A percentile compares a stretch with the other conserved stretches of the same genome.
These are phyloP conservation scores for Sordariomycetes sp. DNA, from an alignment of 2,329 filamentous ascomycete genomes.

Conservation along the genomic window DNA sequence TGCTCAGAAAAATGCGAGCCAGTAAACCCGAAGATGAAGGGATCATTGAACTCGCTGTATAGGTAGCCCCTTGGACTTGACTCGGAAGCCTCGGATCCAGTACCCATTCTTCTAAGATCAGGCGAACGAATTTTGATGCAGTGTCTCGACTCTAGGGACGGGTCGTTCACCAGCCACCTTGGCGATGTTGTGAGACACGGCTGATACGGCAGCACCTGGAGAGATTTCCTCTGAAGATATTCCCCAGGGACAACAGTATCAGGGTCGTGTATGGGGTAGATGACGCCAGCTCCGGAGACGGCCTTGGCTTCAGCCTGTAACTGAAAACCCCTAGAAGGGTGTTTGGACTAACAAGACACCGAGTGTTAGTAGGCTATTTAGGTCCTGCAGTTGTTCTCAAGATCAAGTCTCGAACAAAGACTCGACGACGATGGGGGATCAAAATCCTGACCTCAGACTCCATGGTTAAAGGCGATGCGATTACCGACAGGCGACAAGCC, in stretches of 20 bases:
- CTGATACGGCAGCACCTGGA: not conserved
- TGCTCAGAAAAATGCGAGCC: not conserved
- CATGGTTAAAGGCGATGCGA: not conserved
- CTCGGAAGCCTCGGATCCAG: not conserved
- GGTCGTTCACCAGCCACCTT: not conserved
- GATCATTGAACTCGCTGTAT: not conserved
- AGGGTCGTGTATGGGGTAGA: not conserved
- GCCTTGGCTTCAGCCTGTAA: not conserved
- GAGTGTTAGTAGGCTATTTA: not conserved
- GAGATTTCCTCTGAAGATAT: not conserved
- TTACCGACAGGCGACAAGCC: no score
- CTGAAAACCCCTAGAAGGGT: not conserved
- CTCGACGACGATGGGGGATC: not conserved
- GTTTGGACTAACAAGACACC: not conserved
- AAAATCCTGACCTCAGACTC: not conserved
- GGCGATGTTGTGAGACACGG: not conserved
- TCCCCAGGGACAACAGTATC: not conserved
- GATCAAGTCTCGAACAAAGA: not conserved
- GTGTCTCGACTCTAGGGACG: not conserved
- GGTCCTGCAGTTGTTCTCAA: not conserved
- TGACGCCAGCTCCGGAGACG: not conserved
- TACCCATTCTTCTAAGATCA: not conserved
- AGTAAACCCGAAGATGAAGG: not conserved
- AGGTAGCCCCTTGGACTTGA: not conserved
- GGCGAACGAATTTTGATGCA: not conserved